Conservation (phyloP, 139 green algal species). For the Chlorella sp. region DNA sequence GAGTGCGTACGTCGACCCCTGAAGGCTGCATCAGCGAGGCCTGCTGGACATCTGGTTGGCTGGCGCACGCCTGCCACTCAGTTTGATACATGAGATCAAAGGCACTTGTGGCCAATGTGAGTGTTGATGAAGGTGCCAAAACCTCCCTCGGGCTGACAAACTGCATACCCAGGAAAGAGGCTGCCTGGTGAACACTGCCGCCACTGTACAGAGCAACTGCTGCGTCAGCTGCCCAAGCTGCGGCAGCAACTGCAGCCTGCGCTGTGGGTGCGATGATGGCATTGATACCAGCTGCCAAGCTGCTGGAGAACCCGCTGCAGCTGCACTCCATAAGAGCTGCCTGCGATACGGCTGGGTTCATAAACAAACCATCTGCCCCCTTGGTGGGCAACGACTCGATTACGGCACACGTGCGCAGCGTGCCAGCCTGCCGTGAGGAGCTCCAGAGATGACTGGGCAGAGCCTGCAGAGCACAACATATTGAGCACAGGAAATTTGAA, state of each 20-base stretch:
- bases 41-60: background rate
- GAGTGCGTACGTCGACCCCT: no score
- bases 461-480: background rate
- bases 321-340: background rate
- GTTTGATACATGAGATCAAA: background rate
- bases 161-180: no score
- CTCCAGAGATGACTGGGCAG: background rate
- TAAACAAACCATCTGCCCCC: slow-evolving; percentile 14
- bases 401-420: background rate
- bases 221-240: no score
- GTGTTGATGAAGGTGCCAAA: no score
- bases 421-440: background rate
- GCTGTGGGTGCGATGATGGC: no score
- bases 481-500: background rate
- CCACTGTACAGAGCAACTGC: no score
- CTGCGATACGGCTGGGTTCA: background rate
- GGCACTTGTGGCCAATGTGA: no score
- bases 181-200: no score
- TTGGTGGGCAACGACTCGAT: background rate
- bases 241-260: no score
- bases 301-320: no score
- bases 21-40: background rate
- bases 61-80: background rate
- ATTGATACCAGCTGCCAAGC: no score
- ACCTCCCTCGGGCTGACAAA: no score